phyloP scores from a whole-genome alignment of 2,329 filamentous ascomycete species.

The Clathrospora elynae region DNA sequence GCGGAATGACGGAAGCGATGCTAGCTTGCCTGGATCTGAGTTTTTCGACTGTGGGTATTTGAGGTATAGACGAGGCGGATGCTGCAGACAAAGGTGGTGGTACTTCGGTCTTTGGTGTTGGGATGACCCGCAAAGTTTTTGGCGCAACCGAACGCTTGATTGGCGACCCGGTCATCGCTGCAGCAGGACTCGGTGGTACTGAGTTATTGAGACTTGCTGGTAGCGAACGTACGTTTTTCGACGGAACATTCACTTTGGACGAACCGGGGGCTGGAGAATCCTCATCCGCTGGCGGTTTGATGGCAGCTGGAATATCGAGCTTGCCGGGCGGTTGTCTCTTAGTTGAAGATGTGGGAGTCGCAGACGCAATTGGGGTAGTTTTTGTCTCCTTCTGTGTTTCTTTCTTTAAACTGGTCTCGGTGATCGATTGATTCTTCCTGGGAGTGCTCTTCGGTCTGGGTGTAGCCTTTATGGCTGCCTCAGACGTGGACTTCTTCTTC shows the following conservation, averaged over 20 bases:
- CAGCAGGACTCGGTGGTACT: slow-evolving; percentile 57
- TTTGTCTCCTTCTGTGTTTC: slow-evolving; percentile 12
- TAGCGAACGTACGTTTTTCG: slow-evolving; percentile 32
- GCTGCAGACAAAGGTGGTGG: slow-evolving; percentile 51
- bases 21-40: slow-evolving; percentile 58
- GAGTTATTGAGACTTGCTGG: slow-evolving; percentile 55
- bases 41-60: slow-evolving; percentile 47
- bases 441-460: slow-evolving; percentile 26
- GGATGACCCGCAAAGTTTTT: slow-evolving; percentile 72
- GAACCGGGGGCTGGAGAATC: slow-evolving; percentile 18
- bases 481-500: slow-evolving; percentile 21
- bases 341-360: slow-evolving; percentile 18
- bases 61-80: slow-evolving; percentile 38
- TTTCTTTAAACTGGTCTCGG: slow-evolving; percentile 22
- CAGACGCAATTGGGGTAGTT: slow-evolving; percentile 6
- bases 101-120: slow-evolving; percentile 66
- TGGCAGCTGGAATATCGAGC: slow-evolving; percentile 53
- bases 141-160: slow-evolving; percentile 53
- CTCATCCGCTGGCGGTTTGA: slow-evolving; percentile 29
- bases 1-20: slow-evolving; percentile 64
- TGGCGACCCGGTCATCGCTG: slow-evolving; percentile 55
- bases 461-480: slow-evolving; percentile 23
- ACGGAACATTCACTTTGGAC: slow-evolving; percentile 29
- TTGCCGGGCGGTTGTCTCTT: slow-evolving; percentile 54
- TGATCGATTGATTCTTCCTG: slow-evolving; percentile 23